Evolutionary conservation across 1,284 basidiomycete species (phyloP).

Genomic region (Puccinia novopanici): DNA sequence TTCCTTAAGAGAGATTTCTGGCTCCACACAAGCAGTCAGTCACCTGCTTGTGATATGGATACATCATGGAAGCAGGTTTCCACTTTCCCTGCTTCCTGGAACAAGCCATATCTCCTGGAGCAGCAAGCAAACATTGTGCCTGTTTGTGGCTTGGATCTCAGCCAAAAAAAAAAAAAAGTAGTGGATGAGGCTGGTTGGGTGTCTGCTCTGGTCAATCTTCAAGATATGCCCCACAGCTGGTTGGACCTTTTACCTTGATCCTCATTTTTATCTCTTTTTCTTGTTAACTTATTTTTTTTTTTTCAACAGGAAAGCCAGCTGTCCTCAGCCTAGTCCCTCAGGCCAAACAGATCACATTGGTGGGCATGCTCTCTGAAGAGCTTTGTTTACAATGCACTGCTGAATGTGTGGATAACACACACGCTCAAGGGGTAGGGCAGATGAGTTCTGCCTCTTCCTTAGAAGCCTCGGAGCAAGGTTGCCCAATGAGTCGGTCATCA

Average conservation of each 20-base stretch:
- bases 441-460: too few species aligned
- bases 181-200: conserved; percentile 21
- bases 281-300: background rate
- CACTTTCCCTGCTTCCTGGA: conserved; percentile 10
- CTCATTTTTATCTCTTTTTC: background rate
- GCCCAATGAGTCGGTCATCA: background rate
- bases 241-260: background rate
- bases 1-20: too few species aligned
- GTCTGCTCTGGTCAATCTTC: background rate
- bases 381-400: background rate
- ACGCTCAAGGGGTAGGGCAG: background rate
- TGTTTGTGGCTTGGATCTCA: conserved; percentile 8
- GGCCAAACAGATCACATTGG: conserved; percentile 7
- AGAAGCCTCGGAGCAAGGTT: background rate
- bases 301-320: background rate
- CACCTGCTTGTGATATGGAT: conserved; percentile 10
- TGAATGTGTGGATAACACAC: background rate
- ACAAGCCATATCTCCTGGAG: background rate
- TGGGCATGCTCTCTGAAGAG: background rate
- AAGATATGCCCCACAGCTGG: conserved; percentile 13
- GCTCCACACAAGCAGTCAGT: conserved; percentile 6
- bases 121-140: conserved; percentile 12
- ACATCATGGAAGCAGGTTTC: conserved; percentile 19
- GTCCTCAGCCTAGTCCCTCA: conserved; percentile 20
- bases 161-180: background rate